Base-by-base conservation (phyloP, 257 asterid genomes). In the Prunella vulgaris region DNA sequence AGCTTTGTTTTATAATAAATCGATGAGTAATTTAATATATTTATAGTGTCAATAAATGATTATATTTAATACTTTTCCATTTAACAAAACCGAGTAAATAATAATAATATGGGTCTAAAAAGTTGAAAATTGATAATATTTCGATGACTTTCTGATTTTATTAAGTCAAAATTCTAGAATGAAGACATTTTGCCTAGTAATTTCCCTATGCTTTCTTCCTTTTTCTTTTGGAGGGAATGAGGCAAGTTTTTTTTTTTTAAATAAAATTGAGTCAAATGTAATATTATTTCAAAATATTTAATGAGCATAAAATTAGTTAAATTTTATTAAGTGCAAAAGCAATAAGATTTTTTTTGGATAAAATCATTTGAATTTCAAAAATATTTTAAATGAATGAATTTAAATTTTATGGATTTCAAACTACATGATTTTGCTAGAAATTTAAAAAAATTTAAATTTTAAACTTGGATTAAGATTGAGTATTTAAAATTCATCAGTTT, bases 91-190 rank as follows among this genome's bases (percentile, higher is more conserved):
- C 56, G 65, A 59, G 66, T 71, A 9, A 61, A 30, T 30, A 25
- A n/a, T n/a, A n/a, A n/a, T n/a, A n/a, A n/a, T n/a, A n/a, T n/a
- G n/a, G 25, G 64, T 53, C 60, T 72, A 64, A 72, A 68, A 52
- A 52, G 9, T 64, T 13, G 66, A 73, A 57, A 38, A 28, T 5
- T n/a, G 14, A 14, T 5, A 2, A 15, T 18, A 17, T 3, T 25
- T 4, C 0, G 0, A 17, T 12, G 71, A 44, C 59, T 21, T 33
- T 57, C 30, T 56, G 61, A 37, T 33, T 10, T 22, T 32, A 53
- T 51, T 60, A 51, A 33, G 71, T 71, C 74, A 46, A 13, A 30
- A 38, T 66, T 77, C 70, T 71, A 70, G 77, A 75, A 59, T 7
- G 59, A 22, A 60, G 6, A 49, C 14, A 1, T 40, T 59, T 46